phyloP scores from a whole-genome alignment of 1,139 yeast species.

The Geotrichum candidum region DNA sequence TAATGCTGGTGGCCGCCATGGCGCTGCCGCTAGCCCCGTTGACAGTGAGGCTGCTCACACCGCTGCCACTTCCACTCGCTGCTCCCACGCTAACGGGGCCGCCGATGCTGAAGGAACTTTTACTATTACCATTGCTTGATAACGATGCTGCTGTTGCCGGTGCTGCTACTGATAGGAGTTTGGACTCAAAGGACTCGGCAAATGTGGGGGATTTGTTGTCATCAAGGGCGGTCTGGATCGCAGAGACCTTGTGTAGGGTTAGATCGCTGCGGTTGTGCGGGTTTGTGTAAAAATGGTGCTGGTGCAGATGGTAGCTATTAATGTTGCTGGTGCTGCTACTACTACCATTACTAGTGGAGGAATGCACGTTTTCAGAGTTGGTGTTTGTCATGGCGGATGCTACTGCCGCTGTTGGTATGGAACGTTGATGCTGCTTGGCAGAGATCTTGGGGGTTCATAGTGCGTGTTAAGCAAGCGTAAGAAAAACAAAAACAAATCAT shows the following conservation, averaged over 20 bases:
- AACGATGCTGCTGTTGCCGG: background rate
- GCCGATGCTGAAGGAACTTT: background rate
- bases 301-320: background rate
- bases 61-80: background rate
- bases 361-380: background rate
- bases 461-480: background rate
- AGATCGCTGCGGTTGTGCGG: slow-evolving; percentile 4
- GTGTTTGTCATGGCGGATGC: background rate
- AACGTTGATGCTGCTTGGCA: background rate
- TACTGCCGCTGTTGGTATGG: background rate
- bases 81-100: background rate
- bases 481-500: background rate
- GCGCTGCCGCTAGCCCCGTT: background rate
- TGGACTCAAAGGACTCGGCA: slow-evolving; percentile 9
- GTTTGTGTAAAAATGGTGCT: background rate
- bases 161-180: background rate
- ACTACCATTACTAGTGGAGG: too few species aligned
- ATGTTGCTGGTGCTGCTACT: background rate
- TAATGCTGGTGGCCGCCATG: background rate
- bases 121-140: background rate
- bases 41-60: background rate
- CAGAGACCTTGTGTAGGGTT: slow-evolving; percentile 12
- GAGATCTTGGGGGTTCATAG: background rate
- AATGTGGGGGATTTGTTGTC: slow-evolving; percentile 17
- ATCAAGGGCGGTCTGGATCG: slow-evolving; percentile 15